Base-by-base conservation (phyloP, 257 asterid species). In the Solanum tarijense region DNA sequence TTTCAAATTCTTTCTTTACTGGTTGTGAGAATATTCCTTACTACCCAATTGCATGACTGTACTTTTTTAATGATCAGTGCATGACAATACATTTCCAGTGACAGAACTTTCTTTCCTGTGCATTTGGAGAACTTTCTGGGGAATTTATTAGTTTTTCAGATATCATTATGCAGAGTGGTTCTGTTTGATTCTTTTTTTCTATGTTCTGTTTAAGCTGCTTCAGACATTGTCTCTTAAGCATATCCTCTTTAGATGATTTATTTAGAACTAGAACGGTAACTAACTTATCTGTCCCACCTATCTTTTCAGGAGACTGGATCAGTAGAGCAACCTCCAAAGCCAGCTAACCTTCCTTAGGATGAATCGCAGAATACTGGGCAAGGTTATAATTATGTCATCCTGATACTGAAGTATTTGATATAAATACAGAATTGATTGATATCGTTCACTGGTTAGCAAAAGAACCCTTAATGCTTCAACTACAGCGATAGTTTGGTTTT, bases 251-350 rank as follows among this genome's bases (percentile, higher is more conserved):
- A 72, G 11, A 76, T 83, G 25, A 86, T 52, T n/a, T 55, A n/a
- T 46, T 72, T 72, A 58, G 23, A 76, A 68, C 14, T 31, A 81
- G 9, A 16, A 58, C 43, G 11, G 76, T 35, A 41, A 60, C 87
- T 35, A 46, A 39, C 83, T 78, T 10, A 43, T 83, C 41, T 89
- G 76, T 88, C 79, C 58, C 86, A 87, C 68, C 6, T 81, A 81
- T 46, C 3, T 46, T 81, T 81, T 81, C 94, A 93, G 94, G 94
- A 84, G 58, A 43, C 72, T 62, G 89, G 69, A 68, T 36, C 83
- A 29, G 83, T 71, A 72, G 90, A 83, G 83, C 88, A 86, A 48
- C 84, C 83, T 41, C 43, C 83, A 16, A 89, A 74, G 76, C 88
- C 79, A 74, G 66, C 87, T 66, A 79, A 84, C 84, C 10, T 55